Conservation (phyloP, 2,329 filamentous ascomycete genomes). For the Myriosclerotinia duriaeana region DNA sequence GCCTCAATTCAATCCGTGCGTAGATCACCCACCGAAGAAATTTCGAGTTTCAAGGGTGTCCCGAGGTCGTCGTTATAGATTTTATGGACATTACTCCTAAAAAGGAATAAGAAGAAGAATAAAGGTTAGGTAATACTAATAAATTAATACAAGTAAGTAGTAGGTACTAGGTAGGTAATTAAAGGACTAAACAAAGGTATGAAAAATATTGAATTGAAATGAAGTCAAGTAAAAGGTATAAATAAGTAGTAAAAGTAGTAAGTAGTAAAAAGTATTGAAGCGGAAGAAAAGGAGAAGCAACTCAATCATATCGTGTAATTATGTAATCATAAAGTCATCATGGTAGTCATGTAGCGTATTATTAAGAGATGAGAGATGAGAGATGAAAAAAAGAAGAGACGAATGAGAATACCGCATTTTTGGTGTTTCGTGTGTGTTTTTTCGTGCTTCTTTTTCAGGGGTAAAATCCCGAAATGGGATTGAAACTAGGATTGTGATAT, state of each 20-base stretch:
- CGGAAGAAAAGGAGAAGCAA: background rate
- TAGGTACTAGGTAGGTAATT: too few relatives aligned
- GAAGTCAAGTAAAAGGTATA: background rate
- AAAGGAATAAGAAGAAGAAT: background rate
- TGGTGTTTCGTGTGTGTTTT: background rate
- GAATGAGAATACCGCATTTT: too few relatives aligned
- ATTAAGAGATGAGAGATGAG: too few relatives aligned
- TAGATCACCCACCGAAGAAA: background rate
- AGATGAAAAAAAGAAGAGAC: too few relatives aligned
- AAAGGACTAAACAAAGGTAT: background rate
- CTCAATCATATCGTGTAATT: background rate
- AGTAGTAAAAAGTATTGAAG: background rate
- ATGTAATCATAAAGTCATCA: background rate
- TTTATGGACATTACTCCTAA: background rate
- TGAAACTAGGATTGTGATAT: background rate
- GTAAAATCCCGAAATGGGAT: slow-evolving; percentile 5
- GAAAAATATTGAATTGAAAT: background rate
- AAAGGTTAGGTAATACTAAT: background rate
- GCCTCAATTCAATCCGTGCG: slow-evolving; percentile 24
- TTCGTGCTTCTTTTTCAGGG: slow-evolving; percentile 12
- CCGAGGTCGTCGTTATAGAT: background rate
- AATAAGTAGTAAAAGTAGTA: background rate
- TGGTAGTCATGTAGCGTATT: background rate
- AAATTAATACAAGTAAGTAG: too few relatives aligned
- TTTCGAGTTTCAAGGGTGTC: slow-evolving; percentile 6